Conservation (phyloP, 768 basidiomycete genomes). For the Krasilnikovozyma curviuscula region DNA sequence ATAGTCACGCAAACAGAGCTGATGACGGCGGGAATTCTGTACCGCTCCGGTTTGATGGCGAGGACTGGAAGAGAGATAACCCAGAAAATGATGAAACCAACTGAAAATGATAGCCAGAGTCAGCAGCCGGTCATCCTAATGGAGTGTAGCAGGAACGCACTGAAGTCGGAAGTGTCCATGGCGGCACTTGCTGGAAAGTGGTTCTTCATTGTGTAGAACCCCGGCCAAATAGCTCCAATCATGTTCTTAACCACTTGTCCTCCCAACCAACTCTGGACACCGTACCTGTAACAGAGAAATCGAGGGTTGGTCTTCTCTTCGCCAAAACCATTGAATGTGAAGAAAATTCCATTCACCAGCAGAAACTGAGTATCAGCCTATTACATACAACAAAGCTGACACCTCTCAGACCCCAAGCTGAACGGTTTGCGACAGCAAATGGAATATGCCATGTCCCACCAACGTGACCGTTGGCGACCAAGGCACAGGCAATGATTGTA, state of each 20-base stretch:
- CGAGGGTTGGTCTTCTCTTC: conserved; percentile 8
- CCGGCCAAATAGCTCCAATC: conserved; percentile 14
- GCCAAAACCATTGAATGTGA: conserved; percentile 12
- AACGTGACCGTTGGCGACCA: conserved; percentile 10
- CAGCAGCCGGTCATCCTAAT: not conserved
- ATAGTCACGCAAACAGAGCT: conserved; percentile 14
- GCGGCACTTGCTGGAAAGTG: conserved; percentile 13
- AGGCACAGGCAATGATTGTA: not conserved
- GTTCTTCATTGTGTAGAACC: conserved; percentile 19
- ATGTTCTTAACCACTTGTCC: conserved; percentile 16
- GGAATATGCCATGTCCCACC: conserved; percentile 18
- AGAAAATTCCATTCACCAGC: conserved; percentile 16
- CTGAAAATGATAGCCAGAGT: not conserved
- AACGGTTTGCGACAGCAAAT: conserved; percentile 21
- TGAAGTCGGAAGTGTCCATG: conserved; percentile 19
- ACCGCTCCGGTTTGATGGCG: conserved; percentile 19
- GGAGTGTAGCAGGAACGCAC: conserved; percentile 15
- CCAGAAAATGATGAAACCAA: conserved; percentile 15
- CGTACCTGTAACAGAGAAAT: conserved; percentile 6
- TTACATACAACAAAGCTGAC: conserved; percentile 15
- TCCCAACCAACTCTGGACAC: conserved; percentile 17
- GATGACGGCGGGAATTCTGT: conserved; percentile 17
- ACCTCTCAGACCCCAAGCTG: conserved; percentile 8
- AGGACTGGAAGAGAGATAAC: conserved; percentile 15
- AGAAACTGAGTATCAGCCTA: conserved; percentile 14